phyloP scores from a whole-genome alignment of 768 basidiomycete species.

The Coprinellus aureogranulatus region DNA sequence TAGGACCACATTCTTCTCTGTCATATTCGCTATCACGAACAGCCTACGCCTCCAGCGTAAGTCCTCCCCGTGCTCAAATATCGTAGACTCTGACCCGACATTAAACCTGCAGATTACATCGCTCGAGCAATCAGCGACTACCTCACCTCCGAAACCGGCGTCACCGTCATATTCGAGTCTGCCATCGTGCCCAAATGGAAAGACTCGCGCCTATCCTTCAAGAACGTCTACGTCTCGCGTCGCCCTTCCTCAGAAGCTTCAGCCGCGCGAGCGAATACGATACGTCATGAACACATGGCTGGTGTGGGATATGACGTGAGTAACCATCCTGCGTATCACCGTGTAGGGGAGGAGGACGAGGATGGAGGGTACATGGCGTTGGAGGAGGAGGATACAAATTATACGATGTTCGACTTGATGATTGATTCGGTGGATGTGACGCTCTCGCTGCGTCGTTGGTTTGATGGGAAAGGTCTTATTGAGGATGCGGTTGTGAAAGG shows the following conservation, averaged over 20 bases:
- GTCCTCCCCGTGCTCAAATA: constrained; percentile 13
- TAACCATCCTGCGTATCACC: constrained; percentile 71
- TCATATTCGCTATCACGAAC: constrained; percentile 85
- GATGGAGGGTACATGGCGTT: constrained; percentile 34
- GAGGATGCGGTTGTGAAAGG: constrained; percentile 91
- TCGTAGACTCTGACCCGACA: background rate
- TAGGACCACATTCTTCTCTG: constrained; percentile 94
- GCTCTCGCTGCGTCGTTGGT: constrained; percentile 85
- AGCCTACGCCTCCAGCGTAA: constrained; percentile 81
- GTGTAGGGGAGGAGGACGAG: constrained; percentile 54
- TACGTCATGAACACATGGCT: constrained; percentile 44
- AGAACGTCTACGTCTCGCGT: constrained; percentile 92
- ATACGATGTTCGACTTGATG: constrained; percentile 89
- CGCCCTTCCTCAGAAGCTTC: constrained; percentile 43
- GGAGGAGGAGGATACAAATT: constrained; percentile 61
- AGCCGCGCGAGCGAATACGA: constrained; percentile 11
- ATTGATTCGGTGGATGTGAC: constrained; percentile 96
- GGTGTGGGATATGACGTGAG: constrained; percentile 75
- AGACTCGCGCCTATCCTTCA: constrained; percentile 92
- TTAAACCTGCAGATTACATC: constrained; percentile 59
- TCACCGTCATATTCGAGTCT: constrained; percentile 93
- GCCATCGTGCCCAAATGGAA: constrained; percentile 99
- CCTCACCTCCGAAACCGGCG: constrained; percentile 88
- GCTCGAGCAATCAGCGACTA: constrained; percentile 90
- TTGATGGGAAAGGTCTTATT: constrained; percentile 92